Evolutionary conservation across 768 basidiomycete genomes (phyloP).

Genomic region (Mrakia gelida): DNA sequence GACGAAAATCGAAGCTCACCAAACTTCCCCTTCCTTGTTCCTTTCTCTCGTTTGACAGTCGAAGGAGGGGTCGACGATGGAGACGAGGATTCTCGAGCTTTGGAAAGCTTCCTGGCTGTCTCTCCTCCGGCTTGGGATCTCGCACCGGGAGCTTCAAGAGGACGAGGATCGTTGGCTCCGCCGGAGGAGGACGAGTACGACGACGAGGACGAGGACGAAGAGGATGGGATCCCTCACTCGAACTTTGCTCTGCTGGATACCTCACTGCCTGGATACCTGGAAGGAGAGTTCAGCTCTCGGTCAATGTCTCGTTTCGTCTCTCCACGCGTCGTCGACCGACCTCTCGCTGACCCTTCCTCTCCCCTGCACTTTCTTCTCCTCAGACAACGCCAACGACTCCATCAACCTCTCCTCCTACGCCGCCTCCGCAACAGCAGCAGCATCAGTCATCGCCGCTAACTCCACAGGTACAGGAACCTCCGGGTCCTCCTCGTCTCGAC

Average conservation of each 20-base stretch:
- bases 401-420: constrained; percentile 36
- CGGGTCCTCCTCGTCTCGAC: constrained; percentile 47
- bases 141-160: constrained; percentile 55
- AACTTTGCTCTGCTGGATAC: constrained; percentile 87
- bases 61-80: constrained; percentile 52
- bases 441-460: constrained; percentile 28
- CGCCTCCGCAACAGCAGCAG: constrained; percentile 42
- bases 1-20: constrained; percentile 25
- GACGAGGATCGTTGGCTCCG: constrained; percentile 47
- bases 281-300: constrained; percentile 35
- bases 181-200: constrained; percentile 66
- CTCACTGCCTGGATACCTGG: constrained; percentile 59
- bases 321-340: neutral
- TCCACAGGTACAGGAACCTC: neutral
- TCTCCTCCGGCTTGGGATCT: constrained; percentile 46
- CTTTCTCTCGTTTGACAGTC: constrained; percentile 7
- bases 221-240: constrained; percentile 53
- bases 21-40: constrained; percentile 31
- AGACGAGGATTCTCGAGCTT: constrained; percentile 59
- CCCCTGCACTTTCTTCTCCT: neutral
- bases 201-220: constrained; percentile 39
- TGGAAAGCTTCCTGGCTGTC: constrained; percentile 47
- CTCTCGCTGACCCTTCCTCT: neutral
- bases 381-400: constrained; percentile 22
- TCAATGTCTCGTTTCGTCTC: neutral